Conservation (phyloP, 257 asterid species). For the Fraxinus americana region DNA sequence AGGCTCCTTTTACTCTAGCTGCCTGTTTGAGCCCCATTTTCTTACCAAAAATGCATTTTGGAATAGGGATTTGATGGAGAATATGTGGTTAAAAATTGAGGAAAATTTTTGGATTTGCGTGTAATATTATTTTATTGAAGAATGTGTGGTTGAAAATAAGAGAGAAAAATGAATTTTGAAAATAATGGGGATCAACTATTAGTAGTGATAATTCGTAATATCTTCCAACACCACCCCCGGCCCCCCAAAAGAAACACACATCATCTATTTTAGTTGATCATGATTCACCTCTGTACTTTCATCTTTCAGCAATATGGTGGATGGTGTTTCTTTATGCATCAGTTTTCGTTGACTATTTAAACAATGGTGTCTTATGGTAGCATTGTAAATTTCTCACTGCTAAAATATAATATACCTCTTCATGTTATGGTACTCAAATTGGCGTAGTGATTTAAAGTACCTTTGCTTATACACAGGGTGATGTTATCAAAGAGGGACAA, state of each 20-base stretch:
- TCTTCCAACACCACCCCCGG: constrained; percentile 2
- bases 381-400: constrained; percentile 6
- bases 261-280: background rate
- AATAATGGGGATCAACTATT: no score
- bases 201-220: background rate
- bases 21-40: no score
- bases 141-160: no score
- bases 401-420: background rate
- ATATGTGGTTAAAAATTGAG: no score
- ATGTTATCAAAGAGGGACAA: constrained; percentile 84
- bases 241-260: background rate
- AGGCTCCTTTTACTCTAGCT: background rate
- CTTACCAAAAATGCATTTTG: no score
- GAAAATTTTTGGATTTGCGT: no score
- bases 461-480: constrained; percentile 59
- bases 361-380: background rate
- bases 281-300: background rate
- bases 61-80: no score
- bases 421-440: background rate
- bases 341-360: background rate
- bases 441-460: background rate
- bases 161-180: no score
- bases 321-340: constrained; percentile 10
- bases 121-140: no score
- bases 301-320: constrained; percentile 2